Evolutionary conservation across 2,329 filamentous ascomycete species (phyloP).

Genomic region (Venturia oleaginea): DNA sequence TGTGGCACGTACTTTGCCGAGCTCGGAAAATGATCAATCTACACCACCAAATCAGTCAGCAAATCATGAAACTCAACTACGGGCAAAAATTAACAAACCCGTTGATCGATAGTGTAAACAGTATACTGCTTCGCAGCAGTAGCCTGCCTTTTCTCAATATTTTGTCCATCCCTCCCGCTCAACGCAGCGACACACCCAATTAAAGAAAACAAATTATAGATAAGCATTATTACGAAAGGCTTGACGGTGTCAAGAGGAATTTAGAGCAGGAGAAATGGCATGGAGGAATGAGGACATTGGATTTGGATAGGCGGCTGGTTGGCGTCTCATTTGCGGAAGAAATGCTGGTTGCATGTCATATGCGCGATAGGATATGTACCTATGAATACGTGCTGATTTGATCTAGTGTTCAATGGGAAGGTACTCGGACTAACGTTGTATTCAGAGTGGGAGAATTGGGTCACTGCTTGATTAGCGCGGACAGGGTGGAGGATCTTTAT

Average conservation of each 20-base stretch:
- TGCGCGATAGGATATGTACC: background rate
- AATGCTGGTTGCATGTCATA: background rate
- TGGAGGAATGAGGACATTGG: background rate
- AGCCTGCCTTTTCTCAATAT: background rate
- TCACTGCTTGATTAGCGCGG: background rate
- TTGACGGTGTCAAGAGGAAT: background rate
- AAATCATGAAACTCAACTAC: background rate
- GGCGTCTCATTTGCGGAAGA: too few relatives aligned
- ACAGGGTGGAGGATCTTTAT: background rate
- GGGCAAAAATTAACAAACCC: background rate
- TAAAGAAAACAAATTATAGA: background rate
- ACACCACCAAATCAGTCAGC: constrained; percentile 23
- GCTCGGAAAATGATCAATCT: constrained; percentile 36
- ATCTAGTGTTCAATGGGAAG: background rate
- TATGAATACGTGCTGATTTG: background rate
- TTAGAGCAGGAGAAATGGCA: background rate
- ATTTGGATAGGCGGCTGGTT: too few relatives aligned
- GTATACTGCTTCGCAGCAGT: background rate
- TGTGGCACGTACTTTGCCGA: constrained; percentile 32
- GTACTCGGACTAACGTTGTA: background rate
- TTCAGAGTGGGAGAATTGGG: background rate
- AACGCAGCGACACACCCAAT: background rate
- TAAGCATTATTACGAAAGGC: background rate
- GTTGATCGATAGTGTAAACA: background rate
- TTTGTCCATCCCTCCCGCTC: background rate